Evolutionary conservation across 2,329 filamentous ascomycete genomes (phyloP).

Genomic region (Paraphaeosphaeria minitans): DNA sequence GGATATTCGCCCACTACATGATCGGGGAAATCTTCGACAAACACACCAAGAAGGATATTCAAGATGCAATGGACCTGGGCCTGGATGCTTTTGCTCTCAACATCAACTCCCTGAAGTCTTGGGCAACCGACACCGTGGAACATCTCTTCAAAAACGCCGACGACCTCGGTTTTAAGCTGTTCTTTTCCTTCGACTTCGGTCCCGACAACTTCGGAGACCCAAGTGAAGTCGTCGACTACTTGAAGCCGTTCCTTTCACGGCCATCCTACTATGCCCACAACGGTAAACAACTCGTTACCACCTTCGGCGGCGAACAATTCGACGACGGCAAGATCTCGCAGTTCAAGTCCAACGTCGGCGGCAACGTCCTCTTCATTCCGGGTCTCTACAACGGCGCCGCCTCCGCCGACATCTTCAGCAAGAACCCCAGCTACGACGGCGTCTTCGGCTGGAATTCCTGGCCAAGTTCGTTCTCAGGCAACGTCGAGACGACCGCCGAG

Average conservation of each 20-base stretch:
- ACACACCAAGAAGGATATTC: conserved; percentile 32
- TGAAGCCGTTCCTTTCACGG: conserved; percentile 27
- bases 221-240: conserved; percentile 33
- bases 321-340: conserved; percentile 22
- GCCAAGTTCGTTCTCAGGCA: conserved; percentile 15
- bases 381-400: conserved; percentile 34
- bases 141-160: conserved; percentile 39
- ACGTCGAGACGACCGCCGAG: conserved; percentile 32
- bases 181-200: conserved; percentile 47
- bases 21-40: conserved; percentile 28
- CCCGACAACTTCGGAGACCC: conserved; percentile 28
- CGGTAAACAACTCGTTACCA: conserved; percentile 38
- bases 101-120: conserved; percentile 28
- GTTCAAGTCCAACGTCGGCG: conserved; percentile 35
- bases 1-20: conserved; percentile 31
- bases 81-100: conserved; percentile 46
- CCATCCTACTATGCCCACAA: conserved; percentile 37
- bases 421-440: conserved; percentile 38
- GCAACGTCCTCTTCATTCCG: conserved; percentile 37
- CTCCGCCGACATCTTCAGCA: conserved; percentile 27
- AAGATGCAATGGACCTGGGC: conserved; percentile 36
- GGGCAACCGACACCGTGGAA: conserved; percentile 35
- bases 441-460: conserved; percentile 49
- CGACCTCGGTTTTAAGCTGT: conserved; percentile 40
- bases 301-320: conserved; percentile 37